Percentiles rank a stretch among this genome's conserved stretches.
Conservation (phyloP, 2,329 filamentous ascomycete genomes). For the Stagonosporopsis tanaceti region DNA sequence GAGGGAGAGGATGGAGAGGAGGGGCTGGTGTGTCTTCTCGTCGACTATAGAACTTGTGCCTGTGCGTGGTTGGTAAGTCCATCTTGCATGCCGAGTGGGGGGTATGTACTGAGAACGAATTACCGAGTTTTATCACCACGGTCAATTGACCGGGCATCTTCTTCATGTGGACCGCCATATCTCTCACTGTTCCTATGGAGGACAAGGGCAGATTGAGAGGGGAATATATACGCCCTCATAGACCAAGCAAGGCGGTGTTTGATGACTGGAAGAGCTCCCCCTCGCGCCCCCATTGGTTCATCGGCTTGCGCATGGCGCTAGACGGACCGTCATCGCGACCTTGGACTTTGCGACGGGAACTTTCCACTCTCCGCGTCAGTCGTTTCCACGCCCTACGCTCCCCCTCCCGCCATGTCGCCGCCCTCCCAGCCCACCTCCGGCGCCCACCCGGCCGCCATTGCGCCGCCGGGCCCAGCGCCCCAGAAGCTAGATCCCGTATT, state of each 20-base stretch:
- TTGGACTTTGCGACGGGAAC: slow-evolving; percentile 31
- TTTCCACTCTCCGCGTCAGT: background rate
- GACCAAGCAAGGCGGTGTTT: background rate
- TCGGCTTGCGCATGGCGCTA: slow-evolving; percentile 31
- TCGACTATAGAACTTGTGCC: slow-evolving; percentile 99
- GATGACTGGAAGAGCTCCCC: slow-evolving; percentile 27
- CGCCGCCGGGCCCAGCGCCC: slow-evolving; percentile 24
- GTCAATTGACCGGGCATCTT: slow-evolving; percentile 67
- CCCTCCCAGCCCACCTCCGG: slow-evolving; percentile 39
- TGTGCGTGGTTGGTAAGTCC: slow-evolving; percentile 54
- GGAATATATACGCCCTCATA: slow-evolving; percentile 4
- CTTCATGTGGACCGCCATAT: slow-evolving; percentile 53
- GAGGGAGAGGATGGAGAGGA: slow-evolving; percentile 86
- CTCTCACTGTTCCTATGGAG: background rate
- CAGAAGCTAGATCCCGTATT: slow-evolving; percentile 48
- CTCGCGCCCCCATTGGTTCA: slow-evolving; percentile 33
- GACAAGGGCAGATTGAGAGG: background rate
- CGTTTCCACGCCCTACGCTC: slow-evolving; percentile 1
- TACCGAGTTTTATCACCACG: slow-evolving; percentile 89
- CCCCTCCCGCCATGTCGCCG: slow-evolving; percentile 33
- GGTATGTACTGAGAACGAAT: slow-evolving; percentile 37
- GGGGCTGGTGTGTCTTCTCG: slow-evolving; percentile 91
- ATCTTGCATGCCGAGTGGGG: slow-evolving; percentile 29
- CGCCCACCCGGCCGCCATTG: slow-evolving; percentile 33
- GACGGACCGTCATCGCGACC: slow-evolving; percentile 11